phyloP scores from a whole-genome alignment of 257 asterid genomes.

The Solanum appendiculatum region DNA sequence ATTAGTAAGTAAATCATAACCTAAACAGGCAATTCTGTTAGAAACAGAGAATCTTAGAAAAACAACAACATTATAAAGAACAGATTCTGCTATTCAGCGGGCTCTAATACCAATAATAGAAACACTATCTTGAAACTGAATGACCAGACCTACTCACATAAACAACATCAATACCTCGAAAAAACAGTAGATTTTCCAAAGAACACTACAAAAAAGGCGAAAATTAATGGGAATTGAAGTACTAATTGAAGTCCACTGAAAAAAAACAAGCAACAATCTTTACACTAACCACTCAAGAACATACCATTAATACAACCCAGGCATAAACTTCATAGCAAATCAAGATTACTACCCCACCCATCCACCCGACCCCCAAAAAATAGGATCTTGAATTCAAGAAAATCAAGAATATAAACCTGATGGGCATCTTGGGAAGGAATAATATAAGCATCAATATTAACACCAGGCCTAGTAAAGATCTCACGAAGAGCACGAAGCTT shows the following conservation, averaged over 20 bases:
- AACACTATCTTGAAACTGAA: not conserved
- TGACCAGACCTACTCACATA: not conserved
- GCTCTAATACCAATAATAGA: not conserved
- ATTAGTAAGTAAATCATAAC: not conserved
- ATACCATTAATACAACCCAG: not conserved
- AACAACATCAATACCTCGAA: not conserved
- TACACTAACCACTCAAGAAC: not conserved
- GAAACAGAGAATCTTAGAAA: not conserved
- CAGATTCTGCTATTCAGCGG: not conserved
- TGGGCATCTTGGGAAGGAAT: slow-evolving; percentile 98
- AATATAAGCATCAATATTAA: slow-evolving; percentile 78
- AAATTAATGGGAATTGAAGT: not conserved
- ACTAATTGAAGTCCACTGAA: not conserved
- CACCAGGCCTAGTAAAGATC: slow-evolving; percentile 53
- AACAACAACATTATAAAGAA: not conserved
- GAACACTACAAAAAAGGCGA: not conserved
- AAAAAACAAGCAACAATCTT: not conserved
- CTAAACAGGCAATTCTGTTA: not conserved
- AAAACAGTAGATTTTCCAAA: not conserved
- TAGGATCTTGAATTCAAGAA: not conserved
- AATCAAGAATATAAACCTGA: slow-evolving; percentile 39
- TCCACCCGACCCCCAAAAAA: not conserved
- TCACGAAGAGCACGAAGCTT: slow-evolving; percentile 67
- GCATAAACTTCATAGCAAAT: not conserved
- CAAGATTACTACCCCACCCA: not conserved